phyloP scores from a whole-genome alignment of 495 filamentous ascomycete genomes.

The Hyaloscypha variabilis region DNA sequence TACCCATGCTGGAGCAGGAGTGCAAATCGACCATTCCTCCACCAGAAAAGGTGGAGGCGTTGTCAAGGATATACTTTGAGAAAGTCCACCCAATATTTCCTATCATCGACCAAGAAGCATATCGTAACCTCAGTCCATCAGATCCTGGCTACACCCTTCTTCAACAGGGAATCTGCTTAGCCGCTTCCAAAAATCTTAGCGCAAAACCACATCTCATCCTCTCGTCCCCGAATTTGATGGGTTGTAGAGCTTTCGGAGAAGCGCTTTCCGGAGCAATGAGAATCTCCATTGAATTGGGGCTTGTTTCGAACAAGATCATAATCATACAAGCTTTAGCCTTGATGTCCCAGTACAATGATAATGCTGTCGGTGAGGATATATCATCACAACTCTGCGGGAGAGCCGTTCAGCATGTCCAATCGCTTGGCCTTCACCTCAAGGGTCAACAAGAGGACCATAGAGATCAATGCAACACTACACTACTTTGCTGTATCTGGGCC shows the following conservation, averaged over 20 bases:
- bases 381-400: slow-evolving; percentile 23
- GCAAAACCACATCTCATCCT: slow-evolving; percentile 38
- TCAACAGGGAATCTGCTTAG: slow-evolving; percentile 50
- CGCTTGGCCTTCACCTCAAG: slow-evolving; percentile 63
- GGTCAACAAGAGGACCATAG: slow-evolving; percentile 32
- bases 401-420: slow-evolving; percentile 63
- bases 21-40: slow-evolving; percentile 40
- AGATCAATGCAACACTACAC: slow-evolving; percentile 32
- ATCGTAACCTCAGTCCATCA: slow-evolving; percentile 22
- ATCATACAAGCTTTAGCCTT: slow-evolving; percentile 36
- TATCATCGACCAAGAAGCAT: slow-evolving; percentile 39
- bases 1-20: slow-evolving; percentile 39
- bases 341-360: slow-evolving; percentile 35
- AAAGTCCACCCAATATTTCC: slow-evolving; percentile 53
- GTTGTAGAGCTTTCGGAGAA: slow-evolving; percentile 33
- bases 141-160: slow-evolving; percentile 38
- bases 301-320: slow-evolving; percentile 34
- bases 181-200: slow-evolving; percentile 49
- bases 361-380: slow-evolving; percentile 32
- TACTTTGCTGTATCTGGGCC: slow-evolving; percentile 72
- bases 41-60: slow-evolving; percentile 33
- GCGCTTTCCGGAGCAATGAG: slow-evolving; percentile 34
- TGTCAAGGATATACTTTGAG: slow-evolving; percentile 45
- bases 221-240: slow-evolving; percentile 30
- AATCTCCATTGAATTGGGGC: slow-evolving; percentile 35